These are phyloP conservation scores for Hypoxylon intermedium DNA, from an alignment of 495 filamentous ascomycete genomes.

Conservation along the genomic window DNA sequence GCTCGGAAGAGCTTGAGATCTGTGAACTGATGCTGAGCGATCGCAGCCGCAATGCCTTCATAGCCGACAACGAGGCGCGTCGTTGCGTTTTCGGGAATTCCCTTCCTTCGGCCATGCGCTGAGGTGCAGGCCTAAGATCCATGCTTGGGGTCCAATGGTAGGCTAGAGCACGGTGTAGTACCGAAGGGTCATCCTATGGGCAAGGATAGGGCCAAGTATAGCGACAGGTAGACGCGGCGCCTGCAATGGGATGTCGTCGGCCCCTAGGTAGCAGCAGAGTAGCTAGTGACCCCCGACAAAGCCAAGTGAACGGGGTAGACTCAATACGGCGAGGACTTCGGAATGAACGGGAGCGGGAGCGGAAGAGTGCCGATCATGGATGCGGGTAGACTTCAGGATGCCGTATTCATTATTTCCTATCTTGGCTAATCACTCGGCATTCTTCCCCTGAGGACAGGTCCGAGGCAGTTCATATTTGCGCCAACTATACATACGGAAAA, in stretches of 20 bases:
- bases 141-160: conserved; percentile 17
- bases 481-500: conserved; percentile 9
- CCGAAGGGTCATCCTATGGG: not conserved
- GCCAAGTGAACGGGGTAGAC: not conserved
- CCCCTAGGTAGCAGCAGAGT: conserved; percentile 8
- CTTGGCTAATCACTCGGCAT: conserved; percentile 16
- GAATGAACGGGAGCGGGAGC: conserved; percentile 5
- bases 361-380: conserved; percentile 10
- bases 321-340: conserved; percentile 12
- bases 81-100: conserved; percentile 30
- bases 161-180: conserved; percentile 1
- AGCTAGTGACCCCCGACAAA: not conserved
- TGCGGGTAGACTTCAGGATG: conserved; percentile 3
- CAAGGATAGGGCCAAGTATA: conserved; percentile 4
- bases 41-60: conserved; percentile 39
- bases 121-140: conserved; percentile 31
- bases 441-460: conserved; percentile 3
- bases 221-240: not conserved
- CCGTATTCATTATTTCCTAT: conserved; percentile 4
- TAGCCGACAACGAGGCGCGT: conserved; percentile 36
- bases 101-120: conserved; percentile 18
- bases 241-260: conserved; percentile 1
- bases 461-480: too few species aligned
- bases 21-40: conserved; percentile 42
- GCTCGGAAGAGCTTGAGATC: conserved; percentile 35